Evolutionary conservation across 1,284 basidiomycete species (phyloP).

Genomic region (Cryptococcus deneoformans): DNA sequence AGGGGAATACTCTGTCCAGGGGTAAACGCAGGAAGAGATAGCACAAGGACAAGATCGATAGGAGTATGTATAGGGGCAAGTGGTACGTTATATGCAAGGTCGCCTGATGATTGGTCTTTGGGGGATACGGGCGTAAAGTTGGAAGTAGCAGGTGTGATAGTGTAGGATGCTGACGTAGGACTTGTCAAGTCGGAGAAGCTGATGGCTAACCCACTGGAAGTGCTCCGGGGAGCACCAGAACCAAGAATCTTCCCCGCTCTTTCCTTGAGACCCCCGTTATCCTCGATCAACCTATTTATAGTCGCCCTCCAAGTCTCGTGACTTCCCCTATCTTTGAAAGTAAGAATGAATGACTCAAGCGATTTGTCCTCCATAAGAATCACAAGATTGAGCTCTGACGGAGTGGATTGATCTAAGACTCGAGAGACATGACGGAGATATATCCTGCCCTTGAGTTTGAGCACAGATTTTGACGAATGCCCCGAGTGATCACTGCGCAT

Average conservation of each 20-base stretch:
- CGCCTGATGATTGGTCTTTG: slow-evolving; percentile 10
- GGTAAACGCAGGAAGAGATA: slow-evolving; percentile 82
- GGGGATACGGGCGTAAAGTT: slow-evolving; percentile 6
- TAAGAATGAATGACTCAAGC: slow-evolving; percentile 88
- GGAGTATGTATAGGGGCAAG: slow-evolving; percentile 76
- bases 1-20: slow-evolving; percentile 56
- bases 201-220: background rate
- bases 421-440: slow-evolving; percentile 89
- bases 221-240: slow-evolving; percentile 10
- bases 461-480: slow-evolving; percentile 61
- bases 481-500: slow-evolving; percentile 15
- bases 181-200: slow-evolving; percentile 9
- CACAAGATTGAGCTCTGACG: slow-evolving; percentile 79
- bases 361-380: slow-evolving; percentile 87
- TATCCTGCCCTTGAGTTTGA: slow-evolving; percentile 90
- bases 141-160: slow-evolving; percentile 7
- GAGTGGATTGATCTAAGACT: slow-evolving; percentile 71
- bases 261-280: slow-evolving; percentile 16
- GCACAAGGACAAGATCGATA: slow-evolving; percentile 85
- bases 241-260: slow-evolving; percentile 31
- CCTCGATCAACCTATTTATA: slow-evolving; percentile 66
- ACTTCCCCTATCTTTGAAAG: slow-evolving; percentile 85
- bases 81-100: slow-evolving; percentile 32
- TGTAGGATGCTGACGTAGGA: slow-evolving; percentile 4
- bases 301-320: slow-evolving; percentile 82